Conservation (phyloP, 371 early-diverging fungal species). For the Apophysomyces trapeziformis region DNA sequence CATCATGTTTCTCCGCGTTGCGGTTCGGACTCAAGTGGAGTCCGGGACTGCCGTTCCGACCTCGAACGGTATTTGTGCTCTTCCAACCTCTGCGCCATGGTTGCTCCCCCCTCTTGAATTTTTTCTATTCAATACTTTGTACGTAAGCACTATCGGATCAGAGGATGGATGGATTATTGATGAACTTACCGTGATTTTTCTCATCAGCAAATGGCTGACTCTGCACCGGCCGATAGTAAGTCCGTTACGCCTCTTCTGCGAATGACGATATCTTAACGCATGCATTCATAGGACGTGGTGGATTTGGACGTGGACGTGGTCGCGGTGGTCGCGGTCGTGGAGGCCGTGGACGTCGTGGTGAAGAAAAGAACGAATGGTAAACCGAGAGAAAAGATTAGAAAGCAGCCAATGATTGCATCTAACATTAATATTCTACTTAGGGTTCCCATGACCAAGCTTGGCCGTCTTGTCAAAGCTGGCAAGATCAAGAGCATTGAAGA, state of each 20-base stretch:
- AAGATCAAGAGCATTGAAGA: conserved; percentile 94
- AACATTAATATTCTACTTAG: conserved; percentile 24
- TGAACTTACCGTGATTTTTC: neutral
- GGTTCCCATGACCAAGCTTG: conserved; percentile 97
- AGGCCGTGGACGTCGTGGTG: conserved; percentile 71
- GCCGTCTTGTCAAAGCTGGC: conserved; percentile 95
- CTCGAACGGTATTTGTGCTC: conserved; percentile 9
- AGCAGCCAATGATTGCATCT: neutral
- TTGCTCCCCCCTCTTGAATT: conserved; percentile 10
- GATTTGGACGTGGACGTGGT: conserved; percentile 84
- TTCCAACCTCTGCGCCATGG: neutral
- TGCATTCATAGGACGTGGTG: conserved; percentile 58
- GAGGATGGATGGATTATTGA: conserved; percentile 2
- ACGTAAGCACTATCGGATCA: neutral
- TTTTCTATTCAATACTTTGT: conserved; percentile 9
- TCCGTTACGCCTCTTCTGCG: neutral
- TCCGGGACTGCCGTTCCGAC: conserved; percentile 5
- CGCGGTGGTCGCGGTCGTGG: conserved; percentile 77
- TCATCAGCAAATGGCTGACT: conserved; percentile 54
- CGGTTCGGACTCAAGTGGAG: neutral
- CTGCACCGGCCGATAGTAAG: conserved; percentile 62
- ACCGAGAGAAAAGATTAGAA: neutral
- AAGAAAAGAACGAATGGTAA: conserved; percentile 79
- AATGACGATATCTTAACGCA: conserved; percentile 12
- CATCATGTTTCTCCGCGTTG: neutral